Evolutionary conservation across 257 asterid genomes (phyloP), one percentile per base, ranked within the genome.

Genomic region (Solanum piurae): DNA sequence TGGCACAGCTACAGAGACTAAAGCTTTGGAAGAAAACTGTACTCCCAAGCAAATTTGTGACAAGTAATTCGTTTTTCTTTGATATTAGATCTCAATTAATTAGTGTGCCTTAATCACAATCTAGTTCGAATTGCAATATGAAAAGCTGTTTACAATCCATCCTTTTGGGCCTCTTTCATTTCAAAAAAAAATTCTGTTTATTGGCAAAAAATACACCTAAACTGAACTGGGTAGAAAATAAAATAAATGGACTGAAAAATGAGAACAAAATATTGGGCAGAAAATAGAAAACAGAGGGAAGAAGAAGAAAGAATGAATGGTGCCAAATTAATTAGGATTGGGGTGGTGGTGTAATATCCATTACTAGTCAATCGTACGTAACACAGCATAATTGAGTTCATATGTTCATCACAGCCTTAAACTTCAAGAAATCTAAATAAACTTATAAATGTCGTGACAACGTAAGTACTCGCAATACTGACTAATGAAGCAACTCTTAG

Each of bases 1-100:
- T 44, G 99, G 98, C 25, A 97, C 99, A 0, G 98, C 99, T 0
- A 96, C 99, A 1, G 99, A 96, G 93, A 95, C 97, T 10, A 96
- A 95, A 90, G 99, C 99, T 23, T 23, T 94, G 92, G 98, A 96
- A 89, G 98, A 96, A 87, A 97, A 96, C 23, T 91, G 92, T 84
- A 89, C 95, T 25, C 98, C 99, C 1, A 91, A 95, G 90, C 92
- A 97, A 88, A 97, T 97, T 79, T 97, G 99, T 87, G 99, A 97
- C 92, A 97, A 97, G 98, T 95, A 95, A 73, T 49, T 85, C 4
- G 7, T 84, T 71, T 88, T 31, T 83, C 44, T 64, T 27, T 40
- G 83, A n/a, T 60, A 52, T 83, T 18, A 87, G 4, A 25, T 58
- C 49, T 42, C 40, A 23, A 52, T 83, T 60, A 37, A 76, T 4